A percentile compares a stretch with the other conserved stretches of the same genome.
Evolutionary conservation across 345 rosid genomes (phyloP).

Genomic region (Lepidium aucheri): DNA sequence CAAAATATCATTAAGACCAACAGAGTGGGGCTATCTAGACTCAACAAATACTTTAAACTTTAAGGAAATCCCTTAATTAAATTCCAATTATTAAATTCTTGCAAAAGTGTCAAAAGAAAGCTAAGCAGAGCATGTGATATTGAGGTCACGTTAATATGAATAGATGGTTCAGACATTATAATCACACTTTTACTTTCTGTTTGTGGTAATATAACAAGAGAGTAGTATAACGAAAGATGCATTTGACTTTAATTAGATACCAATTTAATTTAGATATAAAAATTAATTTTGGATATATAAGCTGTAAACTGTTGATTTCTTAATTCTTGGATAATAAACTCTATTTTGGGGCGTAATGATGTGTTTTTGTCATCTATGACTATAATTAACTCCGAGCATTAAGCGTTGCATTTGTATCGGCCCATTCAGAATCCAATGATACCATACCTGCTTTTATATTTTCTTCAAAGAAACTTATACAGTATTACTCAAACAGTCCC

Average conservation of each 20-base stretch:
- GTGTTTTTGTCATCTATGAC: slow-evolving; percentile 4
- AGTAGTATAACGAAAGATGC: slow-evolving; percentile 5
- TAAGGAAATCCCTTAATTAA: neutral
- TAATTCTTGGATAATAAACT: neutral
- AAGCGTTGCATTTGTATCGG: slow-evolving; percentile 10
- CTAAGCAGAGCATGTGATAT: slow-evolving; percentile 27
- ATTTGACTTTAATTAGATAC: slow-evolving; percentile 17
- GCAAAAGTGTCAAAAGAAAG: slow-evolving; percentile 12
- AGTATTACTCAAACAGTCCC: too few relatives aligned
- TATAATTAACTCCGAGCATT: slow-evolving; percentile 22
- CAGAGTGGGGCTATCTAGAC: slow-evolving; percentile 18
- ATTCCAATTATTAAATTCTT: neutral
- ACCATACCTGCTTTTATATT: neutral
- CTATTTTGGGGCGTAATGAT: neutral
- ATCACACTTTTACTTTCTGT: slow-evolving; percentile 28
- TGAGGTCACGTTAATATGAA: slow-evolving; percentile 22
- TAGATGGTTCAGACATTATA: slow-evolving; percentile 28
- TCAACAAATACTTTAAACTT: neutral
- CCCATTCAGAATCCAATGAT: slow-evolving; percentile 20
- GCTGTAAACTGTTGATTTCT: slow-evolving; percentile 22
- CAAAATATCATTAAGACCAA: slow-evolving; percentile 12
- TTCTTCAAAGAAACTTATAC: too few relatives aligned
- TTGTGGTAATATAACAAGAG: slow-evolving; percentile 14
- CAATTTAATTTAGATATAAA: neutral
- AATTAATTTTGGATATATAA: neutral